Evolutionary conservation across 768 basidiomycete species (phyloP).

Genomic region (Hemileccinum rubropunctum): DNA sequence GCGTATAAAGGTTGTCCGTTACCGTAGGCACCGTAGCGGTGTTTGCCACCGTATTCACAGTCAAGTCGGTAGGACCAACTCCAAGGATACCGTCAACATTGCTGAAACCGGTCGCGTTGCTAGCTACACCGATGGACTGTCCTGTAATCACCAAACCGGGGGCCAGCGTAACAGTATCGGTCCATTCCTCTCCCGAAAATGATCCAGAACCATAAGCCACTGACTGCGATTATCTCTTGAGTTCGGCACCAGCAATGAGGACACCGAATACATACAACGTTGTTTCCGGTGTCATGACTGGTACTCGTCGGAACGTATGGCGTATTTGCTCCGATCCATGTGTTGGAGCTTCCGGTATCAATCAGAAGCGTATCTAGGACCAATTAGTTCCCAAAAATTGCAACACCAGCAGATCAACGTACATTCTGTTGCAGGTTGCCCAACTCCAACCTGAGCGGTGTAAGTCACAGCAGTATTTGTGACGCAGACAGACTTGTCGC

Average conservation of each 20-base stretch:
- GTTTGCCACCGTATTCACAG: neutral
- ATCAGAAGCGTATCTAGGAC: no score
- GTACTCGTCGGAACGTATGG: constrained; percentile 1
- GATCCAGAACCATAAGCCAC: neutral
- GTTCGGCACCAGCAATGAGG: neutral
- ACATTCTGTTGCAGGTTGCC: no score
- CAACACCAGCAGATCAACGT: no score
- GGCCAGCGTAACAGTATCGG: constrained; percentile 1
- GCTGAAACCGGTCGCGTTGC: neutral
- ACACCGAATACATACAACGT: constrained; percentile 9
- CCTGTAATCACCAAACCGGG: neutral
- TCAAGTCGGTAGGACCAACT: neutral
- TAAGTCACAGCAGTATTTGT: neutral
- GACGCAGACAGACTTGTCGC: neutral
- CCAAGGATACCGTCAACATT: neutral
- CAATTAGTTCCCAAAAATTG: no score
- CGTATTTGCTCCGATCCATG: no score
- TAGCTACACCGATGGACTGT: constrained; percentile 1
- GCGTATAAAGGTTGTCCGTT: constrained; percentile 30
- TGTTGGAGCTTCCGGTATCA: no score
- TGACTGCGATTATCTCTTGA: neutral
- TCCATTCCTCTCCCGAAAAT: constrained; percentile 3
- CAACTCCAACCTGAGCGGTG: no score
- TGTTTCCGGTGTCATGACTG: constrained; percentile 11
- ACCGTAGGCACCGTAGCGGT: constrained; percentile 28